These are phyloP conservation scores for Yamadazyma laniorum DNA, from an alignment of 805 yeast species.

Conservation along the genomic window DNA sequence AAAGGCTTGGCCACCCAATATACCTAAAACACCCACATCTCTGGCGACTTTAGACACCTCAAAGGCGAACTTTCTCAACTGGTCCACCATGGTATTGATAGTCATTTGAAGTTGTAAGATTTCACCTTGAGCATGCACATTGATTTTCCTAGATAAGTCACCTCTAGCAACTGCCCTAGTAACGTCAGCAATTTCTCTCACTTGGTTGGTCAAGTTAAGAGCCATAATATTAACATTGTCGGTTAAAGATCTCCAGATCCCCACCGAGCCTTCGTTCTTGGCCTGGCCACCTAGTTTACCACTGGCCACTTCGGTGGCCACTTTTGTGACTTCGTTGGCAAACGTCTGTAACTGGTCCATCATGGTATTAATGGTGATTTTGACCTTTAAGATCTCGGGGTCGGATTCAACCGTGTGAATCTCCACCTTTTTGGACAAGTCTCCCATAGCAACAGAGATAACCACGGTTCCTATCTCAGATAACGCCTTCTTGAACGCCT, in stretches of 20 bases:
- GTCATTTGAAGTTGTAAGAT: slow-evolving; percentile 82
- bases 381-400: slow-evolving; percentile 77
- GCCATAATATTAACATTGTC: slow-evolving; percentile 91
- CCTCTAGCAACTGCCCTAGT: slow-evolving; percentile 88
- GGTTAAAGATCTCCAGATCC: slow-evolving; percentile 82
- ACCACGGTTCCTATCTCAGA: slow-evolving; percentile 84
- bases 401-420: slow-evolving; percentile 70
- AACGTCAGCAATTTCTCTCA: slow-evolving; percentile 84
- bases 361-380: slow-evolving; percentile 82
- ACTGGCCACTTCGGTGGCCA: slow-evolving; percentile 87
- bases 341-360: slow-evolving; percentile 83
- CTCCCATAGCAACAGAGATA: slow-evolving; percentile 87
- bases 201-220: slow-evolving; percentile 64
- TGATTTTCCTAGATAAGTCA: slow-evolving; percentile 76
- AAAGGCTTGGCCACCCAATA: slow-evolving; percentile 84
- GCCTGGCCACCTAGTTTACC: slow-evolving; percentile 92
- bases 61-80: slow-evolving; percentile 75
- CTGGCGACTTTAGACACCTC: slow-evolving; percentile 86
- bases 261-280: slow-evolving; percentile 78
- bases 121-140: slow-evolving; percentile 91
- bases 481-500: slow-evolving; percentile 68
- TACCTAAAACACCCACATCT: slow-evolving; percentile 87
- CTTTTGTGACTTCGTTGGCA: slow-evolving; percentile 77
- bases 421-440: slow-evolving; percentile 74
- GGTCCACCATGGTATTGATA: slow-evolving; percentile 86